Conservation (phyloP, 2,329 filamentous ascomycete genomes). For the Zymoseptoria pseudotritici region DNA sequence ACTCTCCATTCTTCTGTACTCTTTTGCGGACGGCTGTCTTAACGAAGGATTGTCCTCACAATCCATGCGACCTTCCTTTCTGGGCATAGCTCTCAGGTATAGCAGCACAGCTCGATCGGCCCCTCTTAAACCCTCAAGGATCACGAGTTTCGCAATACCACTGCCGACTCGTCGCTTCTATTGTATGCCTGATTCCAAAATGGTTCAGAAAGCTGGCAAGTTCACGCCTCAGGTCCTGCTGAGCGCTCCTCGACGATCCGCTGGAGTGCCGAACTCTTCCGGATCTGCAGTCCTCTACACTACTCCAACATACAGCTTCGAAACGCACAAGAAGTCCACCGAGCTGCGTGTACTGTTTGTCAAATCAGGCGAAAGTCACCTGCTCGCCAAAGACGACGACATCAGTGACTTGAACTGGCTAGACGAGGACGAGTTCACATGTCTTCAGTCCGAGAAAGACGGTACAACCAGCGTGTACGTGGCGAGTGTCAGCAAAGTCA, state of each 20-base stretch:
- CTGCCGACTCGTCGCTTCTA: not conserved
- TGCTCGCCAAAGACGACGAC: constrained; percentile 57
- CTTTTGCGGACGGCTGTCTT: not conserved
- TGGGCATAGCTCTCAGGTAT: not conserved
- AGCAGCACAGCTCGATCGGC: not conserved
- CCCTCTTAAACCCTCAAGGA: not conserved
- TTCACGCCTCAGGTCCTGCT: constrained; percentile 73
- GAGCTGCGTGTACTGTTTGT: constrained; percentile 68
- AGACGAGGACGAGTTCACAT: constrained; percentile 55
- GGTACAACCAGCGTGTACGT: constrained; percentile 30
- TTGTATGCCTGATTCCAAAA: constrained; percentile 28
- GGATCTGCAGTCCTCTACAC: constrained; percentile 61
- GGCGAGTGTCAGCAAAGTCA: constrained; percentile 11
- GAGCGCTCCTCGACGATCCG: constrained; percentile 64
- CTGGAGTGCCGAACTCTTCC: constrained; percentile 60
- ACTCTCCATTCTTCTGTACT: not conserved
- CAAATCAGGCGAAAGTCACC: constrained; percentile 54
- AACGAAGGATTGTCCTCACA: not conserved
- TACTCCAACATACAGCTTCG: constrained; percentile 72
- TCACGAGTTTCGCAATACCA: not conserved
- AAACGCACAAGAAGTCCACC: constrained; percentile 59
- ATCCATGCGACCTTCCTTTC: not conserved
- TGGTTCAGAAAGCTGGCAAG: constrained; percentile 63
- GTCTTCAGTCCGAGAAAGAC: constrained; percentile 39
- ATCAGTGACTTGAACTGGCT: constrained; percentile 73